Evolutionary conservation across 2,329 filamentous ascomycete genomes (phyloP), one percentile per base, ranked within the genome.

Genomic region (Fusarium clavum): DNA sequence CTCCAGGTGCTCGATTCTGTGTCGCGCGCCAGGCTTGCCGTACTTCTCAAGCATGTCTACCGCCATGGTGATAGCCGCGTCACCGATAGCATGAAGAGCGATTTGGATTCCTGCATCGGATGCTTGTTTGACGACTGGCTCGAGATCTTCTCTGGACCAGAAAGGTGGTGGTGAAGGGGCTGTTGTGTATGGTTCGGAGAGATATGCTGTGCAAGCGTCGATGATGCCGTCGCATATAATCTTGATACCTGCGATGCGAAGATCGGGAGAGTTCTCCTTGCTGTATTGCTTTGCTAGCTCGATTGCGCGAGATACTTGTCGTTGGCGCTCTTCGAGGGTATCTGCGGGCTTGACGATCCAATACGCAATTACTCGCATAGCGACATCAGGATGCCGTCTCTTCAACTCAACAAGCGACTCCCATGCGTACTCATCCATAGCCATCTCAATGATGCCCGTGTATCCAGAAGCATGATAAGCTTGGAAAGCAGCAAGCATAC

Each of bases 1-100:
- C 76, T 91, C 89, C 9, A 91, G 79, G 72, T 91, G 89, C 77
- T 91, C 88, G 72, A 91, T 88, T 25, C 88, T 83, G 57, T 90
- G 88, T 8, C 89, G 81, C 13, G 83, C 81, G 4, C 79, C 81
- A 1, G 84, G 81, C 64, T 74, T 79, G 2, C 77, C 79, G 47
- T 77, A 76, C 70, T 74, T 78, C 27, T 77, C 85, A 18, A 91
- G 80, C 1, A 82, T 81, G 67, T 90, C 85, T 51, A 90, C 82
- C 8, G 87, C 88, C 68, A 85, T 84, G 25, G 78, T 81, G 20
- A 90, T 82, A 6, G 89, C 87, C 12, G 81, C 81, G 67, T 91
- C 88, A 30, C 88, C 88, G 63, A 91, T 91, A 30, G 88, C 88
- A 74, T 91, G 88, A 9, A 91, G 79, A 0, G 88, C 88, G 57